phyloP scores from a whole-genome alignment of 2,329 filamentous ascomycete genomes.

The Clarireedia hainanense region DNA sequence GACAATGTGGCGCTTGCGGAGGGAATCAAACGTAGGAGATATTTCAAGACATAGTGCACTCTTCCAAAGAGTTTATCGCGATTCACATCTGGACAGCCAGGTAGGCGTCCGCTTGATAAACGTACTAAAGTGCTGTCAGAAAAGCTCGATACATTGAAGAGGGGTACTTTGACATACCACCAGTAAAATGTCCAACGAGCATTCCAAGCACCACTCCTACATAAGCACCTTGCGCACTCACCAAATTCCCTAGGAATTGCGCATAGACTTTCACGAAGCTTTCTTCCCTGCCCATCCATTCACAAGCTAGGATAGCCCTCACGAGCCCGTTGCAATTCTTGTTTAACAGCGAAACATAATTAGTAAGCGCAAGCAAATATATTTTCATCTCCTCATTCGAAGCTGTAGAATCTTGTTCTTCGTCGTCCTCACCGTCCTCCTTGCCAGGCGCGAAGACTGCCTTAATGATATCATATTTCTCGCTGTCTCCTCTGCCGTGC shows the following conservation, averaged over 20 bases:
- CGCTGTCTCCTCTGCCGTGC: conserved; percentile 48
- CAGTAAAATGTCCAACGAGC: conserved; percentile 71
- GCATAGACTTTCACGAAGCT: conserved; percentile 60
- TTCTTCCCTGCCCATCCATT: conserved; percentile 58
- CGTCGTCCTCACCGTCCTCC: conserved; percentile 13
- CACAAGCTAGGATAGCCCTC: conserved; percentile 49
- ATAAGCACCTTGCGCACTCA: conserved; percentile 76
- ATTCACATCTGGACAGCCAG: conserved; percentile 50
- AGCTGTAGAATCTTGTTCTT: conserved; percentile 18
- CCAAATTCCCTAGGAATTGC: conserved; percentile 61
- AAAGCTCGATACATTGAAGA: conserved; percentile 26
- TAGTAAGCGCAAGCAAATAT: conserved; percentile 56
- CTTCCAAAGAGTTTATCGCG: conserved; percentile 57
- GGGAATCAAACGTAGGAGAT: conserved; percentile 74
- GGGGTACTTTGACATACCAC: conserved; percentile 30
- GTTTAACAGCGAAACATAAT: conserved; percentile 51
- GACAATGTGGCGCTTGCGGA: conserved; percentile 66
- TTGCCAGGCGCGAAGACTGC: conserved; percentile 38
- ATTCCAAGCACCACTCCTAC: conserved; percentile 67
- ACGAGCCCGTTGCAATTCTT: conserved; percentile 53
- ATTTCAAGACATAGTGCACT: conserved; percentile 67
- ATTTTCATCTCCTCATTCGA: conserved; percentile 38
- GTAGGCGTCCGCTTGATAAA: conserved; percentile 27
- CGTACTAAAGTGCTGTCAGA: conserved; percentile 34
- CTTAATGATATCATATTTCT: conserved; percentile 54